Evolutionary conservation across 306 rosid species (phyloP), one percentile per base, ranked within the genome.

Genomic region (Oemleria cerasiformis): DNA sequence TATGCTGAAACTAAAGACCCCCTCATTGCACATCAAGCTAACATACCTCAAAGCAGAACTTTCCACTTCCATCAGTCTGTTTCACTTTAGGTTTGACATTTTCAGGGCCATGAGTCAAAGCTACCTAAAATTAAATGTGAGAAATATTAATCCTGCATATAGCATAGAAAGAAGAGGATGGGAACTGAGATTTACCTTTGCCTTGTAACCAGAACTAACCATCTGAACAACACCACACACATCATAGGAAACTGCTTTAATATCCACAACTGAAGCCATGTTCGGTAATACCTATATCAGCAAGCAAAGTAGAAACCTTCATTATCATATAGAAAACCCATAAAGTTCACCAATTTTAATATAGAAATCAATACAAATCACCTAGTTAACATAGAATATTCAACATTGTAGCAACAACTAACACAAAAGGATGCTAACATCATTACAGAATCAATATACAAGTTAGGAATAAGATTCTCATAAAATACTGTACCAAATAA

Each of bases 31-130:
- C 54, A 19, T 72, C 59, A 49, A 64, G 36, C 70, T 42, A 74
- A 50, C 86, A 78, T 86, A 94, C 99, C 96, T 89, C 96, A 70
- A 94, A 94, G 89, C 97, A 94, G 83, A 94, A 94, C 16, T 82
- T 84, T 73, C 99, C 99, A 67, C 65, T 91, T 79, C 77, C 92
- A 83, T 94, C 91, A 25, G 92, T 87, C 69, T 74, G 89, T 74
- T 88, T 88, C 81, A 82, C 90, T 82, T 94, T 92, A 42, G 99
- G 97, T 78, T 94, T 88, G 76, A 87, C 90, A 81, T 86, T 95
- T 77, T 88, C 96, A 73, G 99, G 97, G 74, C 99, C 97, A 83
- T 89, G 99, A 77, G 99, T 95, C 96, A 95, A 80, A 83, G 96
- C 97, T 74, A 95, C 96, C 99, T 95, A 73, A 42, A 72, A 50